Percentiles rank a stretch among this genome's conserved stretches.
These are phyloP conservation scores for Aspergillus sp. DNA, from an alignment of 2,329 filamentous ascomycete genomes.

Conservation along the genomic window DNA sequence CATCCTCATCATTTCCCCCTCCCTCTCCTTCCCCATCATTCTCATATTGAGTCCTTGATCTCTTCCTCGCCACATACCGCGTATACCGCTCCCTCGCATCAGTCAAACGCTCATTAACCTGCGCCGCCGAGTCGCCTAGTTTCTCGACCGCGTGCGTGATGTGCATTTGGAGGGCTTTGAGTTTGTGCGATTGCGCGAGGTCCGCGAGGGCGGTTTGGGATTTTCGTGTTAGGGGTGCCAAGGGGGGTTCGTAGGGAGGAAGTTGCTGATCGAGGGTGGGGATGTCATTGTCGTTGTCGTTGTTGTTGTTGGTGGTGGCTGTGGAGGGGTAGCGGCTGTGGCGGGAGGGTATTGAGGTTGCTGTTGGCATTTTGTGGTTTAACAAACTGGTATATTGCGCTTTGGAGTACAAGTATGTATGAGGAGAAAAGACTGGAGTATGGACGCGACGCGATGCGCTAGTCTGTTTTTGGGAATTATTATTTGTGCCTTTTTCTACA, in stretches of 20 bases:
- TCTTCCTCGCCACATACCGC: conserved; percentile 26
- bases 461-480: conserved; percentile 20
- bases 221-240: conserved; percentile 44
- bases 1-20: conserved; percentile 28
- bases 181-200: conserved; percentile 37
- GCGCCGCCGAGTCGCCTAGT: conserved; percentile 45
- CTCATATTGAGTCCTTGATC: conserved; percentile 7
- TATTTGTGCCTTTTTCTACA: neutral
- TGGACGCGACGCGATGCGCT: conserved; percentile 26
- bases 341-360: conserved; percentile 11
- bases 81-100: conserved; percentile 34
- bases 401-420: neutral
- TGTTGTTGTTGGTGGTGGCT: conserved; percentile 2
- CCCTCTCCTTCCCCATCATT: conserved; percentile 18
- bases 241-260: conserved; percentile 49
- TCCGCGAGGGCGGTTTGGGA: conserved; percentile 42
- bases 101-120: conserved; percentile 50
- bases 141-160: conserved; percentile 40
- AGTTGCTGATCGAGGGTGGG: conserved; percentile 1
- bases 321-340: conserved; percentile 6
- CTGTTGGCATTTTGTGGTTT: neutral
- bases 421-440: neutral
- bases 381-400: neutral
- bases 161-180: conserved; percentile 43
- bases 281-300: conserved; percentile 5